Percentiles rank a stretch among this genome's conserved stretches.
phyloP scores from a whole-genome alignment of 1,139 yeast species.

The Debaryomyces udenii region DNA sequence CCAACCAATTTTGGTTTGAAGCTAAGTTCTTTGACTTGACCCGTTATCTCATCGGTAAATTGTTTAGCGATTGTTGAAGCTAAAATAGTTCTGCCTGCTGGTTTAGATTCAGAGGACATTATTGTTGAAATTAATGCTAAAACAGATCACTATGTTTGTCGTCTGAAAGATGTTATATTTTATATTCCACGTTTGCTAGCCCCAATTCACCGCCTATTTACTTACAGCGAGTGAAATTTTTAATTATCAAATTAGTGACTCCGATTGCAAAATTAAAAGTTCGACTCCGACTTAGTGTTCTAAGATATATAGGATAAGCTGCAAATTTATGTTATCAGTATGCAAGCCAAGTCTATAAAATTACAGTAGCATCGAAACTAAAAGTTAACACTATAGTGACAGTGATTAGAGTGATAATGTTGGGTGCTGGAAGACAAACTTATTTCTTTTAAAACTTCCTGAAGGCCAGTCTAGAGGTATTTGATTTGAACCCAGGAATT shows the following conservation, averaged over 20 bases:
- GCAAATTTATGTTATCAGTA: background rate
- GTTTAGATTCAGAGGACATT: conserved; percentile 23
- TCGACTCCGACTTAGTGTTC: conserved; percentile 6
- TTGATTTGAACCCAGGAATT: too few species aligned
- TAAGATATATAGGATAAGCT: background rate
- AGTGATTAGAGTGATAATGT: too few species aligned
- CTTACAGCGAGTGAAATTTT: conserved; percentile 3
- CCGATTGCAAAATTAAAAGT: conserved; percentile 5
- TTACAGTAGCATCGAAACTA: too few species aligned
- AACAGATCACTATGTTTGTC: background rate
- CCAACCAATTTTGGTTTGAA: conserved; percentile 81
- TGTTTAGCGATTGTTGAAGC: conserved; percentile 88
- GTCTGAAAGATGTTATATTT: background rate
- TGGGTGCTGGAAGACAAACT: too few species aligned
- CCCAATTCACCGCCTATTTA: conserved; percentile 3
- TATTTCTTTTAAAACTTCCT: too few species aligned
- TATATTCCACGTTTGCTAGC: conserved; percentile 6
- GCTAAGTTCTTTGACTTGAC: conserved; percentile 55
- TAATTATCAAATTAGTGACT: conserved; percentile 8
- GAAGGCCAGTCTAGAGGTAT: too few species aligned
- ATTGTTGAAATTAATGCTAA: conserved; percentile 8
- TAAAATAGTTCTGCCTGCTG: conserved; percentile 77
- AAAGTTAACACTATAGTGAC: too few species aligned
- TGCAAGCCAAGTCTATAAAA: too few species aligned
- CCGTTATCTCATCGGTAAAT: conserved; percentile 69